These are phyloP conservation scores for Trichoderma parareesei DNA, from an alignment of 495 filamentous ascomycete genomes.

Conservation along the genomic window DNA sequence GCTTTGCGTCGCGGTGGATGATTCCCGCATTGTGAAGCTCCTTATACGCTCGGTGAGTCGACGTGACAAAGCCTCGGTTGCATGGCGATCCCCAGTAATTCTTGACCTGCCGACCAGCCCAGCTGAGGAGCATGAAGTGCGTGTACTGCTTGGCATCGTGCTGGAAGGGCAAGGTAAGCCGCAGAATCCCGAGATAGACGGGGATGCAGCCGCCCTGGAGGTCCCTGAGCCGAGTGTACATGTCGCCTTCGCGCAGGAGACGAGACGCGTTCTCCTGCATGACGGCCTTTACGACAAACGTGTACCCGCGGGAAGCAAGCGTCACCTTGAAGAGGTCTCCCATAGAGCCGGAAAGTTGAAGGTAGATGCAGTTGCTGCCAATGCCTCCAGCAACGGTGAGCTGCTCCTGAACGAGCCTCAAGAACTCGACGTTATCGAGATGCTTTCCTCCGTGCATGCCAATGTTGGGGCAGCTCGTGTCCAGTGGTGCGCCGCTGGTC, in stretches of 20 bases:
- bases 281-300: background rate
- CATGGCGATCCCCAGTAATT: background rate
- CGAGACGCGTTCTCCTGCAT: background rate
- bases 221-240: background rate
- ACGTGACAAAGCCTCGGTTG: background rate
- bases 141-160: background rate
- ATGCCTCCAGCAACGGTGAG: background rate
- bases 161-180: background rate
- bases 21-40: background rate
- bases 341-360: background rate
- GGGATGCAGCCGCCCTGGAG: background rate
- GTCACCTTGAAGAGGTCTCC: background rate
- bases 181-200: background rate
- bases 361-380: background rate
- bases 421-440: background rate
- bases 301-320: background rate
- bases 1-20: background rate
- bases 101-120: background rate
- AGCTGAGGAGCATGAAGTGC: constrained; percentile 1
- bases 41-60: background rate
- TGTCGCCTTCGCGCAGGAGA: background rate
- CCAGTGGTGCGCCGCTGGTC: background rate
- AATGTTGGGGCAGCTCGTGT: background rate
- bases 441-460: background rate
- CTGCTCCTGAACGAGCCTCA: background rate